These are phyloP conservation scores for Ophiostoma sp. DNA, from an alignment of 2,329 filamentous ascomycete species.

Conservation along the genomic window DNA sequence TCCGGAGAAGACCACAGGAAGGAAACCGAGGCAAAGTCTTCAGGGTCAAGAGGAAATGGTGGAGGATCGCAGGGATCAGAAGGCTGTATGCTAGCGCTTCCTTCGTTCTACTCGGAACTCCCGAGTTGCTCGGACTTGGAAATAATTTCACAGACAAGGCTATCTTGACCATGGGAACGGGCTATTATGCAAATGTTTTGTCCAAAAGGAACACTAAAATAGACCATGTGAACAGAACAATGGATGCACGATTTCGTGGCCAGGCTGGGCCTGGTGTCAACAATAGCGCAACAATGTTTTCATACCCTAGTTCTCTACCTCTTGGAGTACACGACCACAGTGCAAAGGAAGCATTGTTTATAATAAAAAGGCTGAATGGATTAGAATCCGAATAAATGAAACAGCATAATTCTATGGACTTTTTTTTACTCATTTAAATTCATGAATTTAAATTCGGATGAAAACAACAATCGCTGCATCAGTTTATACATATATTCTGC, in stretches of 20 bases:
- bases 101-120: neutral
- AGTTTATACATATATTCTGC: too few relatives aligned
- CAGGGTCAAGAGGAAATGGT: neutral
- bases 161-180: too few relatives aligned
- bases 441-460: too few relatives aligned
- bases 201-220: too few relatives aligned
- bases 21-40: neutral
- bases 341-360: neutral
- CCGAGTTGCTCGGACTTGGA: neutral
- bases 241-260: neutral
- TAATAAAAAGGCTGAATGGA: neutral
- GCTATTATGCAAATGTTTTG: too few relatives aligned
- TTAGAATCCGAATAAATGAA: too few relatives aligned
- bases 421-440: too few relatives aligned
- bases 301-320: too few relatives aligned
- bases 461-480: too few relatives aligned
- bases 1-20: neutral
- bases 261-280: neutral
- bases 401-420: too few relatives aligned
- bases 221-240: neutral
- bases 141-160: neutral
- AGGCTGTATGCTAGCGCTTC: neutral
- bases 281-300: neutral
- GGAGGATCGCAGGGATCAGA: neutral
- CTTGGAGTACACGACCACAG: too few relatives aligned